These are phyloP conservation scores for Auxenochlorella pyrenoidosa DNA, from an alignment of 139 green algal species.

Conservation along the genomic window DNA sequence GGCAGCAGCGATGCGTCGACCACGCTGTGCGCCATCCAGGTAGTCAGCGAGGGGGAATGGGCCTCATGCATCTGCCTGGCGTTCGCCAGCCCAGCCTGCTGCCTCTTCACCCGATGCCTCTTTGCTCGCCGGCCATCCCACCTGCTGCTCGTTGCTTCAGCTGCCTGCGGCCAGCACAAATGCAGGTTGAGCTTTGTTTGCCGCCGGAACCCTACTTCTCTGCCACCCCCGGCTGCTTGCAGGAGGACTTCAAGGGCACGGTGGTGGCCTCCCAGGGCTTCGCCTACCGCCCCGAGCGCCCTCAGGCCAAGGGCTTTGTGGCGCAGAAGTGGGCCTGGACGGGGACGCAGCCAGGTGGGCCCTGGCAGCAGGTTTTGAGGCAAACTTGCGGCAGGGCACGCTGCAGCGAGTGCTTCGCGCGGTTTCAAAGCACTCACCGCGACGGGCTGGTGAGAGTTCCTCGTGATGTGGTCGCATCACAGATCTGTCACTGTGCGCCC, in stretches of 20 bases:
- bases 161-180: too few species aligned
- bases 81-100: too few species aligned
- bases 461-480: too few species aligned
- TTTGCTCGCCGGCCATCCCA: too few species aligned
- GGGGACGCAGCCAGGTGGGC: neutral
- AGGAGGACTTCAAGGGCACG: neutral
- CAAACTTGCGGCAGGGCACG: neutral
- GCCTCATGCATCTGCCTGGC: too few species aligned
- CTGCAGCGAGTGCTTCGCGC: too few species aligned
- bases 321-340: slow-evolving; percentile 3
- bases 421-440: too few species aligned
- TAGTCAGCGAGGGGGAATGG: neutral
- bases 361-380: neutral
- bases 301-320: neutral
- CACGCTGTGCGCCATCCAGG: neutral
- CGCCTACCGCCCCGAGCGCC: neutral
- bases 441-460: too few species aligned
- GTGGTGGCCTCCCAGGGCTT: neutral
- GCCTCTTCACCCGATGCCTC: too few species aligned
- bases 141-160: too few species aligned
- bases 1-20: neutral
- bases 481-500: too few species aligned
- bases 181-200: neutral
- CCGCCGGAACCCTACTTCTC: too few species aligned
- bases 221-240: neutral